These are phyloP conservation scores for Posidonia australis DNA, from an alignment of 106 monocot species.

Conservation along the genomic window DNA sequence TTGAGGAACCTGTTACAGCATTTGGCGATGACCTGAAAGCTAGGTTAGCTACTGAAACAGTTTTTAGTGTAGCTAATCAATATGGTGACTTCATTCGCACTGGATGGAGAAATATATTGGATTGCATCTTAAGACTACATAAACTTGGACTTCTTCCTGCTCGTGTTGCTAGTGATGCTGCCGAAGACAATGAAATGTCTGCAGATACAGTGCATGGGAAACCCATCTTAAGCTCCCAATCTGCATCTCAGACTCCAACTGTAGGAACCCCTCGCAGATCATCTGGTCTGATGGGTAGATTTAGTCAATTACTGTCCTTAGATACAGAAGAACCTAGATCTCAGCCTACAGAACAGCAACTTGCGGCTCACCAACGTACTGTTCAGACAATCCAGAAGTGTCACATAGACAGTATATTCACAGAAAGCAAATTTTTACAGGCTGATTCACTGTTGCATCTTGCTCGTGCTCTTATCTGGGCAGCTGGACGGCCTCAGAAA, in stretches of 20 bases:
- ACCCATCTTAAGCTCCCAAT: conserved; percentile 7
- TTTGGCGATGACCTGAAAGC: conserved; percentile 24
- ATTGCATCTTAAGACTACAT: conserved; percentile 22
- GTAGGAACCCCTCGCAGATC: conserved; percentile 19
- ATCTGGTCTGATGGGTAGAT: conserved; percentile 24
- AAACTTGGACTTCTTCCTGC: conserved; percentile 29
- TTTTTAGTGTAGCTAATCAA: conserved; percentile 16
- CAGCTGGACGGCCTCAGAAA: conserved; percentile 12
- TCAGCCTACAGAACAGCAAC: conserved; percentile 23
- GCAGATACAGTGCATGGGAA: conserved; percentile 8
- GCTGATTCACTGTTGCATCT: conserved; percentile 21
- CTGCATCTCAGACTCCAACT: conserved; percentile 7
- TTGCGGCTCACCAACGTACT: conserved; percentile 21
- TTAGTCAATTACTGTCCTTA: conserved; percentile 23
- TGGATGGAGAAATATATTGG: conserved; percentile 25
- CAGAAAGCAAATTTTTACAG: conserved; percentile 24
- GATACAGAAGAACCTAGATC: conserved; percentile 19
- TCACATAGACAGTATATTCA: conserved; percentile 22
- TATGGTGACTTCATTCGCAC: conserved; percentile 25
- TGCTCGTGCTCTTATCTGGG: conserved; percentile 15
- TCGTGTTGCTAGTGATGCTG: conserved; percentile 17
- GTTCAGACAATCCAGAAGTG: conserved; percentile 28
- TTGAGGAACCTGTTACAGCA: conserved; percentile 17
- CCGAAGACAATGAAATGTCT: conserved; percentile 13
- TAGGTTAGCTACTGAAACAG: conserved; percentile 22